These are phyloP conservation scores for Scheffersomyces ergatensis DNA, from an alignment of 805 yeast species.

Conservation along the genomic window DNA sequence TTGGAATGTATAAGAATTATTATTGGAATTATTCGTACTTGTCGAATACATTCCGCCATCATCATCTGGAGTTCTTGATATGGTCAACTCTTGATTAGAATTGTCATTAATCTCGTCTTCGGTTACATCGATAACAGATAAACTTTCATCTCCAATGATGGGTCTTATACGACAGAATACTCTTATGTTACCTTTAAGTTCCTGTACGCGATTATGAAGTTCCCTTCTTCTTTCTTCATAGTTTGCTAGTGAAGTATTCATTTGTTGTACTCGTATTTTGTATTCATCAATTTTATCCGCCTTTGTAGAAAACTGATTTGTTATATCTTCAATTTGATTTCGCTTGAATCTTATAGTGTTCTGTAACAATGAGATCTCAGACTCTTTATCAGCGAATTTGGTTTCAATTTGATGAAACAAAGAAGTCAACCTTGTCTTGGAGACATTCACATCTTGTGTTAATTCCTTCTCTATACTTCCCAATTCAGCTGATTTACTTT, in stretches of 20 bases:
- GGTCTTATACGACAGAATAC: constrained; percentile 89
- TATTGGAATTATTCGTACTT: constrained; percentile 4
- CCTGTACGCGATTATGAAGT: constrained; percentile 75
- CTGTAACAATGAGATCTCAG: constrained; percentile 13
- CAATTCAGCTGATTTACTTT: background rate
- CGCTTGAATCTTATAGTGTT: constrained; percentile 8
- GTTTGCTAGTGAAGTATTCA: constrained; percentile 34
- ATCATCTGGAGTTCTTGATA: constrained; percentile 14
- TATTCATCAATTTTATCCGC: constrained; percentile 5
- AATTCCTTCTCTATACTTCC: constrained; percentile 4
- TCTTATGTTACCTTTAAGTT: constrained; percentile 85
- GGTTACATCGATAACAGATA: constrained; percentile 14
- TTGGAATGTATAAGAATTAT: constrained; percentile 39
- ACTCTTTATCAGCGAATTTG: constrained; percentile 8
- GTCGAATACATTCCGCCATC: background rate
- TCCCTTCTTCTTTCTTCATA: constrained; percentile 60
- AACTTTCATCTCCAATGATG: constrained; percentile 5
- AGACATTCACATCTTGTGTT: background rate
- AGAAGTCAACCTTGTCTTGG: background rate
- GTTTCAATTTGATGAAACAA: constrained; percentile 4
- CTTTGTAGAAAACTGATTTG: constrained; percentile 4
- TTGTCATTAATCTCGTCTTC: constrained; percentile 29
- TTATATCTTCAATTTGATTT: constrained; percentile 6
- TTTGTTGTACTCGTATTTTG: constrained; percentile 4
- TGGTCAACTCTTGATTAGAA: constrained; percentile 32